These are phyloP conservation scores for Crithidia fasciculata DNA, from an alignment of 208 protist genomes.

Conservation along the genomic window DNA sequence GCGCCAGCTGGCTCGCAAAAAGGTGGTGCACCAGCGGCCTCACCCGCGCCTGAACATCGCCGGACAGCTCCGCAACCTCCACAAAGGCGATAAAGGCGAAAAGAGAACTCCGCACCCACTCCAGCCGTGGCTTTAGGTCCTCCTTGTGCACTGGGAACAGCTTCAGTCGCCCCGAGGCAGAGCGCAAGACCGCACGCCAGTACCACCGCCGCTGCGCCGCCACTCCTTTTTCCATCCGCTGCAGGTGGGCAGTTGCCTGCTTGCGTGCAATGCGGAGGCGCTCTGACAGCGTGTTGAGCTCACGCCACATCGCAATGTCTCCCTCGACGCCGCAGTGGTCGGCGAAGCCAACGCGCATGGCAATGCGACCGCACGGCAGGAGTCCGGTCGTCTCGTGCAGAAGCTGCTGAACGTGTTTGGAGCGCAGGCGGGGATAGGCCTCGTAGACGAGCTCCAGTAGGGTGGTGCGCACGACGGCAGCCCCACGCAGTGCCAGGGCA, in stretches of 20 bases:
- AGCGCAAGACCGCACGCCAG: constrained; percentile 81
- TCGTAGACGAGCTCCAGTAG: constrained; percentile 52
- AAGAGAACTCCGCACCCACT: constrained; percentile 80
- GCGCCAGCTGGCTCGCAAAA: constrained; percentile 65
- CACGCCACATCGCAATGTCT: constrained; percentile 87
- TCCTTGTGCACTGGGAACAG: constrained; percentile 71
- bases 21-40: constrained; percentile 61
- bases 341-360: constrained; percentile 76
- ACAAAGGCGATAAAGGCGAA: constrained; percentile 86
- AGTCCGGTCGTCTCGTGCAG: constrained; percentile 82
- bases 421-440: constrained; percentile 78
- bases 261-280: constrained; percentile 61
- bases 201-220: constrained; percentile 88
- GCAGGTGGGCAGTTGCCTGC: constrained; percentile 62
- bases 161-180: constrained; percentile 60
- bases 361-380: constrained; percentile 69
- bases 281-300: constrained; percentile 81
- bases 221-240: constrained; percentile 85
- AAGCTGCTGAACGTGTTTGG: constrained; percentile 79
- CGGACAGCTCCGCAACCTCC: constrained; percentile 68
- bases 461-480: constrained; percentile 61
- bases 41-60: constrained; percentile 52
- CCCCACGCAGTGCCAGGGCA: constrained; percentile 70
- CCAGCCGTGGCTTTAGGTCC: constrained; percentile 83
- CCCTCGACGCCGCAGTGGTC: constrained; percentile 63